Conservation (phyloP, 2,329 filamentous ascomycete genomes). For the Colletotrichum echinochloae region DNA sequence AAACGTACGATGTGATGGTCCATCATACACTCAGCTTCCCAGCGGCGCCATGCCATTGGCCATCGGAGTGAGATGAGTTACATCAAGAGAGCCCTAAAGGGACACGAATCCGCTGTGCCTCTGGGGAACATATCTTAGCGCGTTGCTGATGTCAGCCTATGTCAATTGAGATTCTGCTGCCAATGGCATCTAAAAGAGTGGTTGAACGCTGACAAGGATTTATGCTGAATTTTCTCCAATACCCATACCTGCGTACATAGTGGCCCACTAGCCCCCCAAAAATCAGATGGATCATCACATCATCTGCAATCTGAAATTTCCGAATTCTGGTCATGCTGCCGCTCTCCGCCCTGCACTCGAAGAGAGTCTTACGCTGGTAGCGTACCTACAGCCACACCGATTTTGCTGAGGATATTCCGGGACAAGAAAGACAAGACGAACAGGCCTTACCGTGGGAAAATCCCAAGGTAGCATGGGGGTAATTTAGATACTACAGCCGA, state of each 20-base stretch:
- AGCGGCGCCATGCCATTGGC: slow-evolving; percentile 19
- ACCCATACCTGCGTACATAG: slow-evolving; percentile 19
- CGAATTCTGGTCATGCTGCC: background rate
- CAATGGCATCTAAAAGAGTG: slow-evolving; percentile 12
- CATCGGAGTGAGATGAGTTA: background rate
- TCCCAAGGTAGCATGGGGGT: background rate
- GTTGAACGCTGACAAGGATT: slow-evolving; percentile 26
- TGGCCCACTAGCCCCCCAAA: slow-evolving; percentile 20
- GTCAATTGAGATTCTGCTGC: slow-evolving; percentile 3
- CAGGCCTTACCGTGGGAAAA: background rate
- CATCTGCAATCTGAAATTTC: background rate
- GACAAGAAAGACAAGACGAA: background rate
- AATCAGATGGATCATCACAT: slow-evolving; percentile 1
- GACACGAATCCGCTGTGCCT: background rate
- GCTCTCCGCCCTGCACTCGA: background rate
- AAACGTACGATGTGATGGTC: background rate
- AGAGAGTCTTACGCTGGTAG: background rate
- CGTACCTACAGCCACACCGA: background rate
- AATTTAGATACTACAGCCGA: background rate
- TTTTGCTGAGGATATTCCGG: background rate
- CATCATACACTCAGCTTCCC: slow-evolving; percentile 11
- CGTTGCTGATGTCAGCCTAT: slow-evolving; percentile 12
- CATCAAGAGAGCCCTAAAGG: background rate
- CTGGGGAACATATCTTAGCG: slow-evolving; percentile 7
- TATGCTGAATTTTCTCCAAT: slow-evolving; percentile 4